Evolutionary conservation across 1,139 yeast species (phyloP).

Genomic region (Yamadazyma blattariae): DNA sequence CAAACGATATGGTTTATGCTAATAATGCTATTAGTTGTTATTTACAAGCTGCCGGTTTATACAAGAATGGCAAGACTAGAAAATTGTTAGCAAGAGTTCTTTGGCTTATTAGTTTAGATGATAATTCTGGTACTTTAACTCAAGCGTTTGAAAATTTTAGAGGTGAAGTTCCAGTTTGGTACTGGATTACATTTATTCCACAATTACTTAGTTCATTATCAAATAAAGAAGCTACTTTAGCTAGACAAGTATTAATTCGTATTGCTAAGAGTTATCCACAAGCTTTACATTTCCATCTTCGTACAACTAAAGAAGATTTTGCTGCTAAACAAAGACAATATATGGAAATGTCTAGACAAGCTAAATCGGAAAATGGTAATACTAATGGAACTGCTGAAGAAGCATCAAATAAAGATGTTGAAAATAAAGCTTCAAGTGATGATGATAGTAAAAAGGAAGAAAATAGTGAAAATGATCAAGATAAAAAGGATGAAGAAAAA

Average conservation of each 20-base stretch:
- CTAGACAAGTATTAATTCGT: constrained; percentile 80
- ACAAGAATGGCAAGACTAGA: constrained; percentile 89
- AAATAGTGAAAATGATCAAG: constrained; percentile 2
- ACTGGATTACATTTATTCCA: constrained; percentile 97
- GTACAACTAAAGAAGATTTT: constrained; percentile 94
- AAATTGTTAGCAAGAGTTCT: constrained; percentile 83
- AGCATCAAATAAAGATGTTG: constrained; percentile 10
- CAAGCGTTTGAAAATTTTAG: constrained; percentile 89
- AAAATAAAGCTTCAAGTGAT: constrained; percentile 2
- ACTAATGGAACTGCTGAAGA: constrained; percentile 16
- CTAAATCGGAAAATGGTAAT: constrained; percentile 7
- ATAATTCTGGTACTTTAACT: constrained; percentile 73
- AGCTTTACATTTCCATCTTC: constrained; percentile 90
- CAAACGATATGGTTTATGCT: constrained; percentile 80
- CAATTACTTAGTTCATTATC: constrained; percentile 87
- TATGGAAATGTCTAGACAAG: constrained; percentile 52
- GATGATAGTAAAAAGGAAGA: constrained; percentile 5
- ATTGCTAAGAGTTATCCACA: constrained; percentile 98
- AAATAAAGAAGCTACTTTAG: constrained; percentile 85
- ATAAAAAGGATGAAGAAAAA: constrained; percentile 2
- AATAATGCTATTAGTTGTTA: constrained; percentile 94
- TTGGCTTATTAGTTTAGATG: constrained; percentile 94
- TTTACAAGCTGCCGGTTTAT: constrained; percentile 94
- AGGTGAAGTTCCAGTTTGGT: constrained; percentile 98
- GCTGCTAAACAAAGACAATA: constrained; percentile 84